phyloP scores from a whole-genome alignment of 176 grass and related monocot species.

The Phoenix roebelenii region DNA sequence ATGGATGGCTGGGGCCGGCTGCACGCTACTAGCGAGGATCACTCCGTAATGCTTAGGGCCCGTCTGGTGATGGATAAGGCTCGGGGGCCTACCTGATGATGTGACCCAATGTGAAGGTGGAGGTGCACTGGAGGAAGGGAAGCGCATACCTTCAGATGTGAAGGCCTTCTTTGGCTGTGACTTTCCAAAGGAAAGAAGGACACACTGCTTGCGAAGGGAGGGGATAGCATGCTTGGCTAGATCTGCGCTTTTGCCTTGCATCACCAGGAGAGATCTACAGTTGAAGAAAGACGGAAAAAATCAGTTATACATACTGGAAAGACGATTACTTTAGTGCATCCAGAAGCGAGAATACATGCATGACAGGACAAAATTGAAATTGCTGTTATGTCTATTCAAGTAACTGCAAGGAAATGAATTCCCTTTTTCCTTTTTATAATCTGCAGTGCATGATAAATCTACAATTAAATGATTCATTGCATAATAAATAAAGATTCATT shows the following conservation, averaged over 20 bases:
- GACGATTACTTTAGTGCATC: too few species aligned
- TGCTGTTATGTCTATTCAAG: too few species aligned
- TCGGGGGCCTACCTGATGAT: slow-evolving; percentile 36
- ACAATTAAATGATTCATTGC: too few species aligned
- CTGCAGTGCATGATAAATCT: too few species aligned
- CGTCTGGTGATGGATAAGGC: slow-evolving; percentile 20
- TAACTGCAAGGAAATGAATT: too few species aligned
- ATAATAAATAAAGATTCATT: too few species aligned
- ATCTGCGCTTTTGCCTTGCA: slow-evolving; percentile 62
- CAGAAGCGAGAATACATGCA: too few species aligned
- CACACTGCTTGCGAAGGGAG: slow-evolving; percentile 33
- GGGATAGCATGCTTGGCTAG: slow-evolving; percentile 58
- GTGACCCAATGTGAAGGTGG: slow-evolving; percentile 36
- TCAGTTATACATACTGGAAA: neutral
- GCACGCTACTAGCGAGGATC: slow-evolving; percentile 13
- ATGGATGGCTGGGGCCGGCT: neutral
- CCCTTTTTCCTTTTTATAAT: too few species aligned
- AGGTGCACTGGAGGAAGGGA: slow-evolving; percentile 26
- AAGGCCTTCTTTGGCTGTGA: slow-evolving; percentile 37
- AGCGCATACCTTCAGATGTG: slow-evolving; percentile 19
- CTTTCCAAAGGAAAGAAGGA: slow-evolving; percentile 64
- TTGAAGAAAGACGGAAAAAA: slow-evolving; percentile 6
- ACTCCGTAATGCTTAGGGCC: slow-evolving; percentile 44
- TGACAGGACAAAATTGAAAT: too few species aligned
- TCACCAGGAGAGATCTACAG: slow-evolving; percentile 47